Base-by-base conservation (phyloP, 1,284 basidiomycete species). In the Chiua sp. region DNA sequence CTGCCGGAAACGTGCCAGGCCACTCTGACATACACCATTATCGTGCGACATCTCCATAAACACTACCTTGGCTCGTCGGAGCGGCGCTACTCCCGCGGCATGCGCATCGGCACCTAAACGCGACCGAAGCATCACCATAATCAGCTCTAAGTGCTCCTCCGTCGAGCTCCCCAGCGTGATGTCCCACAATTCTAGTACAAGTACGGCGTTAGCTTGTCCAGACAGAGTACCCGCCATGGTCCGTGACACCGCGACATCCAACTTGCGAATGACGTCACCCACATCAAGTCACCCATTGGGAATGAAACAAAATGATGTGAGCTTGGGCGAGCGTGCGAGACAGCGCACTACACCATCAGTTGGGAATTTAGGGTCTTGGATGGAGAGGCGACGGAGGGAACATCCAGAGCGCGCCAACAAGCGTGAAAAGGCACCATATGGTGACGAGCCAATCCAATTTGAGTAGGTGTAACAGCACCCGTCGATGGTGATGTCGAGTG, bases 341-440 rank as follows among this genome's bases (percentile, higher is more conserved):
- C 68, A 72, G 6, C 59, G 70, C 33, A 69, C 3, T 13, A 72
- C 47, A 20, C 69, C 68, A 7, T 60, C 46, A 39, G 59, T 67
- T 26, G 68, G 54, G 47, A 69, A 64, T 30, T 60, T 30, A 13
- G 70, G 51, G 10, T 70, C 64, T 46, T 51, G 56, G 39, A 71
- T 61, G 28, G 65, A 68, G 7, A 68, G 56, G 11, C 28, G 51
- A 39, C 37, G 57, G 32, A 71, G 68, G 6, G 26, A 13, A 32
- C 65, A 60, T n/a, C 18, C 11, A 0, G 67, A 69, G 20, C 67
- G 60, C 22, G 15, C 16, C 55, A 71, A 50, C 23, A 70, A 65
- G n/a, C 39, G 11, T 13, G 59, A 71, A 55, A 71, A 69, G 16
- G 35, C 37, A 10, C 18, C 54, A 11, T 51, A 35, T 8, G 10